phyloP scores from a whole-genome alignment of 2,329 filamentous ascomycete genomes.

The Triangularia setosa region DNA sequence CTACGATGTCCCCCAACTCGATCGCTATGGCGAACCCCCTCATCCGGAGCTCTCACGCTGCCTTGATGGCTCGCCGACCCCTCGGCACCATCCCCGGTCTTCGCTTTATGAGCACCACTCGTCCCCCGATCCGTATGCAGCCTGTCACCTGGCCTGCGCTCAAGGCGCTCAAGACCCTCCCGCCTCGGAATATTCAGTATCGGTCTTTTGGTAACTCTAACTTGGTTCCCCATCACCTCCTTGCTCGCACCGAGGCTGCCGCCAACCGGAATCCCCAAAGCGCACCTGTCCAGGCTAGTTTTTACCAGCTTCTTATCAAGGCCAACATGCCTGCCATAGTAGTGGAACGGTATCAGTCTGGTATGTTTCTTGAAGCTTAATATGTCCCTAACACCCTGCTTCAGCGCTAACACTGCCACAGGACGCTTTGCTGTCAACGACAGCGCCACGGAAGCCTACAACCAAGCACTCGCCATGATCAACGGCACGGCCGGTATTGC shows the following conservation, averaged over 20 bases:
- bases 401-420: constrained; percentile 8
- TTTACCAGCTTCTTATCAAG: constrained; percentile 86
- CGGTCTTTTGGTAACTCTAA: constrained; percentile 30
- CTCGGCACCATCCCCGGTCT: constrained; percentile 22
- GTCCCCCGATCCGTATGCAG: constrained; percentile 20
- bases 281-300: constrained; percentile 83
- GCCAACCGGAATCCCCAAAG: constrained; percentile 91
- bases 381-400: too few species aligned
- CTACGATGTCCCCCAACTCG: constrained; percentile 20
- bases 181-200: constrained; percentile 13
- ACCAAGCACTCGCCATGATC: constrained; percentile 60
- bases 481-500: constrained; percentile 22
- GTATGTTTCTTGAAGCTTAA: constrained; percentile 31
- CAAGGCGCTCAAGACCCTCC: constrained; percentile 9
- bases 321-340: constrained; percentile 93
- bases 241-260: constrained; percentile 83
- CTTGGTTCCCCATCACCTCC: constrained; percentile 57
- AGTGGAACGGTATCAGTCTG: constrained; percentile 82
- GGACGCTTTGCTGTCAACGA: constrained; percentile 73
- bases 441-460: constrained; percentile 73
- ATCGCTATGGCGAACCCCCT: constrained; percentile 27
- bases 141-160: constrained; percentile 11
- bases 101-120: constrained; percentile 26
- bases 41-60: constrained; percentile 24
- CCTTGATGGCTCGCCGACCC: constrained; percentile 23